phyloP scores from a whole-genome alignment of 1,284 basidiomycete genomes.

The Cryptococcus sp. region DNA sequence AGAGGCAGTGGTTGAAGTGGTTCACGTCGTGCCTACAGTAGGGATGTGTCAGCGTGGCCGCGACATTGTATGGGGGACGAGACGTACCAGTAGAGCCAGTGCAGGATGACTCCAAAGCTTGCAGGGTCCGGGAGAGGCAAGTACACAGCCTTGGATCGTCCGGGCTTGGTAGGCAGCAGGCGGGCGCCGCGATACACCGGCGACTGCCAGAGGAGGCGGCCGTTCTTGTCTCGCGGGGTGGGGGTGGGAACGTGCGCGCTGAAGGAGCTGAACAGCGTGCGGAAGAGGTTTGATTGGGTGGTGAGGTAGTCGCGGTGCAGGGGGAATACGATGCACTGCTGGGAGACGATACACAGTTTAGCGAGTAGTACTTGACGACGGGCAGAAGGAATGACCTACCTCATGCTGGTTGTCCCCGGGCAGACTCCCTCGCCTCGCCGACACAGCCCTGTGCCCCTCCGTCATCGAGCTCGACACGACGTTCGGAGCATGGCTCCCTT shows the following conservation, averaged over 20 bases:
- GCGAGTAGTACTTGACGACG: conserved; percentile 2
- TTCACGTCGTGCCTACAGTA: conserved; percentile 11
- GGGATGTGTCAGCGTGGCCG: background rate
- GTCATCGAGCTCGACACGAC: conserved; percentile 14
- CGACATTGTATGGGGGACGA: background rate
- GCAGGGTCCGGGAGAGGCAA: conserved; percentile 47
- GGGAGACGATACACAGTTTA: conserved; percentile 7
- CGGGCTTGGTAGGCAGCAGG: conserved; percentile 22
- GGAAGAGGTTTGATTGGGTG: conserved; percentile 45
- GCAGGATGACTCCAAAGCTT: conserved; percentile 44
- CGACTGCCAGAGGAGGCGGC: conserved; percentile 11
- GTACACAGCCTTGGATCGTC: conserved; percentile 29
- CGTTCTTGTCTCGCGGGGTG: conserved; percentile 9
- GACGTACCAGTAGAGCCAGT: conserved; percentile 50
- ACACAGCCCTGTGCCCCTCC: conserved; percentile 5
- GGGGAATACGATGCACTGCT: conserved; percentile 37
- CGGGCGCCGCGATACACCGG: conserved; percentile 25
- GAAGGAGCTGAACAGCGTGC: conserved; percentile 32
- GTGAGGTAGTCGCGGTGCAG: conserved; percentile 48
- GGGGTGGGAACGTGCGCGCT: conserved; percentile 6
- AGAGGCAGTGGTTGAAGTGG: conserved; percentile 30
- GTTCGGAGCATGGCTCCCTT: background rate
- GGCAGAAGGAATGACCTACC: conserved; percentile 6
- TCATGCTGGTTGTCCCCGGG: conserved; percentile 17
- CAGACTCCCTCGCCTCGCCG: conserved; percentile 23